Conservation (phyloP, 2,329 filamentous ascomycete species). For the Thermothelomyces thermophilus region DNA sequence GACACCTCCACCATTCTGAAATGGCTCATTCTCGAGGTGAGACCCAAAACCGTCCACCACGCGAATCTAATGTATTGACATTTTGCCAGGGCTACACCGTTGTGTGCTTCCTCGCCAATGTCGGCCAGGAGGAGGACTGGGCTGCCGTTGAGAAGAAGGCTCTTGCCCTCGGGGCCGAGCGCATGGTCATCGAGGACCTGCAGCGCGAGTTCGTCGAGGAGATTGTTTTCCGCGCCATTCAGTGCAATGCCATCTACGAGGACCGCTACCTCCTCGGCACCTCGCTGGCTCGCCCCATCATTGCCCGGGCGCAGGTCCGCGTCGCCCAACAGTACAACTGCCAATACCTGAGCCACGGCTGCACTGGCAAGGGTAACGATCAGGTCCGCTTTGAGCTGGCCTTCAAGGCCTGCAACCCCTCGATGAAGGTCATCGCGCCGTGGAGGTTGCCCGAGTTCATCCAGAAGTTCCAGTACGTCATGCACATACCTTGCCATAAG, state of each 20-base stretch:
- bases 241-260: slow-evolving; percentile 66
- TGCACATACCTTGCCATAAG: background rate
- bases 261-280: slow-evolving; percentile 48
- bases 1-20: slow-evolving; percentile 38
- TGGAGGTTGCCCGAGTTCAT: slow-evolving; percentile 67
- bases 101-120: slow-evolving; percentile 59
- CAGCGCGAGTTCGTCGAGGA: slow-evolving; percentile 72
- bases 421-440: slow-evolving; percentile 67
- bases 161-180: slow-evolving; percentile 54
- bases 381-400: slow-evolving; percentile 57
- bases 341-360: slow-evolving; percentile 45
- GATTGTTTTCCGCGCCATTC: slow-evolving; percentile 72
- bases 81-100: slow-evolving; percentile 47
- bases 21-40: slow-evolving; percentile 33
- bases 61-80: background rate
- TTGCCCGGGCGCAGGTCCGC: slow-evolving; percentile 59
- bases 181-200: slow-evolving; percentile 59
- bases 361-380: slow-evolving; percentile 51
- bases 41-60: background rate
- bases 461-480: slow-evolving; percentile 52
- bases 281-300: slow-evolving; percentile 61
- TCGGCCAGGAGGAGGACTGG: slow-evolving; percentile 72
- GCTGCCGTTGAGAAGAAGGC: slow-evolving; percentile 63
- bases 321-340: slow-evolving; percentile 58
- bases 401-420: slow-evolving; percentile 42